Percentiles rank a stretch among this genome's conserved stretches.
phyloP scores from a whole-genome alignment of 176 grass and related monocot species.

The Lolium multiflorum region DNA sequence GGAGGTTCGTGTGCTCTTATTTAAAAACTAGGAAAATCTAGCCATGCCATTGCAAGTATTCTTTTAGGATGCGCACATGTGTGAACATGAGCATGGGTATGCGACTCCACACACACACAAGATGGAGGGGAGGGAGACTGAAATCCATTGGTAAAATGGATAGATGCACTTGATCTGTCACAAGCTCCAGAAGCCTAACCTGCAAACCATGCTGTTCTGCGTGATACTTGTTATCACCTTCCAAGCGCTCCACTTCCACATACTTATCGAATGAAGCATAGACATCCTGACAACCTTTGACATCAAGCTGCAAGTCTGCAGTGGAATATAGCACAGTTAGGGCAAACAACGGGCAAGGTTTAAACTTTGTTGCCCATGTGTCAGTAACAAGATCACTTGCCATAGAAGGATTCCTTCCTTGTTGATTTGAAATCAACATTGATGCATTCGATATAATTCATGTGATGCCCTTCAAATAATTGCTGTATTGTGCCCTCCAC shows the following conservation, averaged over 20 bases:
- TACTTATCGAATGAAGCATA: slow-evolving; percentile 99
- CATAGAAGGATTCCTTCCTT: slow-evolving; percentile 98
- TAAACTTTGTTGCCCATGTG: slow-evolving; percentile 17
- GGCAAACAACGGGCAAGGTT: slow-evolving; percentile 20
- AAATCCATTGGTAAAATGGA: not conserved
- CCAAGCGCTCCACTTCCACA: slow-evolving; percentile 90
- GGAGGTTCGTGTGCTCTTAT: not conserved
- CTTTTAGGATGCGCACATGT: not conserved
- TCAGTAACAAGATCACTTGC: slow-evolving; percentile 54
- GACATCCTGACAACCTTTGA: slow-evolving; percentile 93
- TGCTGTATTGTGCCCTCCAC: slow-evolving; percentile 98
- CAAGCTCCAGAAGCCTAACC: slow-evolving; percentile 53
- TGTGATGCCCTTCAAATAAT: slow-evolving; percentile 99
- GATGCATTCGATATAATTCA: slow-evolving; percentile 99
- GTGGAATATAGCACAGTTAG: slow-evolving; percentile 30
- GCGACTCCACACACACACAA: not conserved
- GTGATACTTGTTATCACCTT: slow-evolving; percentile 99
- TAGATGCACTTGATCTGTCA: not conserved
- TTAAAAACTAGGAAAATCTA: not conserved
- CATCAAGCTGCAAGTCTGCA: slow-evolving; percentile 98
- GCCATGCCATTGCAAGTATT: not conserved
- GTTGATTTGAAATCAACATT: slow-evolving; percentile 99
- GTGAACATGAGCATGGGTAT: not conserved
- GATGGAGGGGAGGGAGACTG: not conserved
- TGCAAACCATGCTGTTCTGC: slow-evolving; percentile 94